Percentiles rank a stretch among this genome's conserved stretches.
phyloP scores from a whole-genome alignment of 139 green algal genomes.

The Mychonastes homosphaera region DNA sequence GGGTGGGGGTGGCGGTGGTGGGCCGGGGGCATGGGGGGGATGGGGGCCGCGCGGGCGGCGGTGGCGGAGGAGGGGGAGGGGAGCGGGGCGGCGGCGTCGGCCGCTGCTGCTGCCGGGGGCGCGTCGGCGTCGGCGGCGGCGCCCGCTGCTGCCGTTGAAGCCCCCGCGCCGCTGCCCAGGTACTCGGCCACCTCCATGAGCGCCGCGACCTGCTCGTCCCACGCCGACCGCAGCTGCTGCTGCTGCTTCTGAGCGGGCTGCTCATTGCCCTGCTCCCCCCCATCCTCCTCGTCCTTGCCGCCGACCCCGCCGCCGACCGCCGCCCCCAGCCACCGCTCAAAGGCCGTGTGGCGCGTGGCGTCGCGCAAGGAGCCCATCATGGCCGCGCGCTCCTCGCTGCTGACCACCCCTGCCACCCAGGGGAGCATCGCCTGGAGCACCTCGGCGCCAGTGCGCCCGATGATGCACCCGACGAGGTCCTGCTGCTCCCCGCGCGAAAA shows the following conservation, averaged over 20 bases:
- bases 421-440: conserved; percentile 88
- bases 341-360: conserved; percentile 84
- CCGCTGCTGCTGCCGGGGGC: not conserved
- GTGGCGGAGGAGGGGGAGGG: not conserved
- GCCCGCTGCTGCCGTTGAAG: not conserved
- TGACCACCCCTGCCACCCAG: conserved; percentile 79
- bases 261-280: not conserved
- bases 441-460: conserved; percentile 85
- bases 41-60: not conserved
- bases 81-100: not conserved
- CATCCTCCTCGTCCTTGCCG: not conserved
- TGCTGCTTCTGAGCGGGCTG: not conserved
- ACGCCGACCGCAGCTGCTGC: not conserved
- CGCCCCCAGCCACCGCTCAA: conserved; percentile 85
- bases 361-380: conserved; percentile 72
- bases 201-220: conserved; percentile 5
- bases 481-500: conserved; percentile 89
- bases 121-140: not conserved
- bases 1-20: conserved; percentile 6
- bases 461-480: conserved; percentile 81
- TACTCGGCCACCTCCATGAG: conserved; percentile 56
- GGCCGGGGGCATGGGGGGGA: not conserved
- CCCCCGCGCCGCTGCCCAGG: conserved; percentile 17
- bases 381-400: conserved; percentile 51
- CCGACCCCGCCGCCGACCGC: not conserved